phyloP scores from a whole-genome alignment of 257 asterid genomes.

The Striga asiatica region DNA sequence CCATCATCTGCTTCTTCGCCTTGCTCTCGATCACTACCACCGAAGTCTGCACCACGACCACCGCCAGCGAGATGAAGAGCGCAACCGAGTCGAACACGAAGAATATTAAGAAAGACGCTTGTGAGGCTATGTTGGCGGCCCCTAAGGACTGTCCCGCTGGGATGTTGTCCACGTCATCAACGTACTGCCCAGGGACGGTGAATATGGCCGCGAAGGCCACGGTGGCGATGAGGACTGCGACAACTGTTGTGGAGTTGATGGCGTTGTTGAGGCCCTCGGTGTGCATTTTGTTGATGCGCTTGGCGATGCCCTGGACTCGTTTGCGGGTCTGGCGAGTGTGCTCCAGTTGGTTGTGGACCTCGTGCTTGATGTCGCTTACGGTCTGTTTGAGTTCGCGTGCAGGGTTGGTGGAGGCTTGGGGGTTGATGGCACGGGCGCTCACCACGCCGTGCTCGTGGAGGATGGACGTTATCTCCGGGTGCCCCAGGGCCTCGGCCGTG shows the following conservation, averaged over 20 bases:
- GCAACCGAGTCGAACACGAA: slow-evolving; percentile 41
- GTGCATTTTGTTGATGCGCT: slow-evolving; percentile 47
- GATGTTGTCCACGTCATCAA: slow-evolving; percentile 25
- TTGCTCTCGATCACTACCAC: slow-evolving; percentile 45
- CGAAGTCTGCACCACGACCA: slow-evolving; percentile 48
- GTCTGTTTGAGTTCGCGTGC: slow-evolving; percentile 36
- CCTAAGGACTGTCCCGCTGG: slow-evolving; percentile 29
- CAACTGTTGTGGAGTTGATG: slow-evolving; percentile 46
- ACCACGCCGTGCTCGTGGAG: slow-evolving; percentile 30
- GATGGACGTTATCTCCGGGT: slow-evolving; percentile 16
- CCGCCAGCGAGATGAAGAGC: slow-evolving; percentile 43
- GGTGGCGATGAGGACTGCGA: slow-evolving; percentile 45
- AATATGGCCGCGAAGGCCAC: slow-evolving; percentile 51
- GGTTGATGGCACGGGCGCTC: slow-evolving; percentile 28
- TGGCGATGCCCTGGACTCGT: slow-evolving; percentile 45
- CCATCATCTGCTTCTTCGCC: slow-evolving; percentile 56
- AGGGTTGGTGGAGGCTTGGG: slow-evolving; percentile 16
- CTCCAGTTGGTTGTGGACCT: slow-evolving; percentile 43
- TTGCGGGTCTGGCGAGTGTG: slow-evolving; percentile 42
- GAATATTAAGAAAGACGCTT: slow-evolving; percentile 31
- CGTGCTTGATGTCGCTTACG: slow-evolving; percentile 51
- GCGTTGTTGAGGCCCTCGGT: slow-evolving; percentile 46
- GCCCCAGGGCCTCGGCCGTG: slow-evolving; percentile 28
- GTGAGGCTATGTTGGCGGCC: slow-evolving; percentile 34
- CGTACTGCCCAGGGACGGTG: slow-evolving; percentile 42